phyloP scores from a whole-genome alignment of 306 rosid species.

The Trifolium dubium region DNA sequence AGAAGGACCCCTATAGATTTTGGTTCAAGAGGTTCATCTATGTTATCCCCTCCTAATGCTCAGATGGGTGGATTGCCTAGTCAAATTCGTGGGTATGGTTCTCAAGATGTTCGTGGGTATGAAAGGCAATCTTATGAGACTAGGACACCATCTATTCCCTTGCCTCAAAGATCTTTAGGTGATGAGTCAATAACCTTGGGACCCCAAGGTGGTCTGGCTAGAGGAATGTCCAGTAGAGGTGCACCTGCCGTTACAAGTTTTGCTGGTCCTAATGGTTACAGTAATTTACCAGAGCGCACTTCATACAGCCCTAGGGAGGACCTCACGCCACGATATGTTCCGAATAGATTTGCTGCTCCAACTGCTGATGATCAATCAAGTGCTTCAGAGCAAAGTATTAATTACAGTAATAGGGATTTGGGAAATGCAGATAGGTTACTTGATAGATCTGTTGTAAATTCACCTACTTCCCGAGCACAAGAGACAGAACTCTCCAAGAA shows the following conservation, averaged over 20 bases:
- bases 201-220: slow-evolving; percentile 96
- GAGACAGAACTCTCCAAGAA: slow-evolving; percentile 52
- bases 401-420: slow-evolving; percentile 56
- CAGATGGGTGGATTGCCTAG: slow-evolving; percentile 65
- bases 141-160: slow-evolving; percentile 65
- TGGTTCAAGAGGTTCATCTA: slow-evolving; percentile 66
- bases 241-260: slow-evolving; percentile 57
- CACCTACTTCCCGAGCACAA: slow-evolving; percentile 55
- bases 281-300: slow-evolving; percentile 54
- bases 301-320: slow-evolving; percentile 62
- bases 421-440: slow-evolving; percentile 56
- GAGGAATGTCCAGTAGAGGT: slow-evolving; percentile 94
- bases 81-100: slow-evolving; percentile 71
- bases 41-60: slow-evolving; percentile 56
- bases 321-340: slow-evolving; percentile 46
- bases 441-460: slow-evolving; percentile 55
- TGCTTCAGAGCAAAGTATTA: slow-evolving; percentile 60
- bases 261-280: slow-evolving; percentile 62
- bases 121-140: slow-evolving; percentile 70
- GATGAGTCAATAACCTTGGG: slow-evolving; percentile 85
- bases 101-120: slow-evolving; percentile 78
- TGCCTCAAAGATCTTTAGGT: slow-evolving; percentile 64
- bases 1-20: slow-evolving; percentile 76
- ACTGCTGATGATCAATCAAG: slow-evolving; percentile 61
- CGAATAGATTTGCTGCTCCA: slow-evolving; percentile 63